A percentile compares a stretch with the other conserved stretches of the same genome.
Evolutionary conservation across 176 grass and related monocot species (phyloP).

Genomic region (Bonia amplexicaulis): DNA sequence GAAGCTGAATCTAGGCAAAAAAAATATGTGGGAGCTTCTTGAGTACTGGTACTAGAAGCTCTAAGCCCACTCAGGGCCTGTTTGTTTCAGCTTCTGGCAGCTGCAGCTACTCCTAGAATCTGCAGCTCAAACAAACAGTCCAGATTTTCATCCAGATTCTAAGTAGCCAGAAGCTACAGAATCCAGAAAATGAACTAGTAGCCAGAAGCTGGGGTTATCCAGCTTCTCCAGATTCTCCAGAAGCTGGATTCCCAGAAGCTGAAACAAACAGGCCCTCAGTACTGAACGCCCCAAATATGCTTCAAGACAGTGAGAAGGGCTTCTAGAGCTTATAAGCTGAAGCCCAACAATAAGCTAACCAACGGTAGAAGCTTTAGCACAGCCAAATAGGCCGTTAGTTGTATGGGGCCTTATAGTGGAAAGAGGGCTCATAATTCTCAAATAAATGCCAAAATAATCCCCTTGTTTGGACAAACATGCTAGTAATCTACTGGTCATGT

Average conservation of each 20-base stretch:
- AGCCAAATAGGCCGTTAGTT: not conserved
- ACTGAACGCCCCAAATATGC: not conserved
- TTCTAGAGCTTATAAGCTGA: not conserved
- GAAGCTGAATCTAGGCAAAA: not conserved
- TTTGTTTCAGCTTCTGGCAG: too few relatives aligned
- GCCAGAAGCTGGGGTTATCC: too few relatives aligned
- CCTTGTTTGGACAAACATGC: not conserved
- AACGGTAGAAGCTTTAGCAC: not conserved
- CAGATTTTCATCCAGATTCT: too few relatives aligned
- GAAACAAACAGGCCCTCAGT: too few relatives aligned
- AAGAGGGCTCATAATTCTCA: not conserved
- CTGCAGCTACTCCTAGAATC: too few relatives aligned
- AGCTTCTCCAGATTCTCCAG: too few relatives aligned
- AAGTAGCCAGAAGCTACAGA: too few relatives aligned
- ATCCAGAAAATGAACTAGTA: too few relatives aligned
- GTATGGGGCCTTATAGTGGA: not conserved
- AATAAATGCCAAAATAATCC: not conserved
- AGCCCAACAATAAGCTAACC: not conserved
- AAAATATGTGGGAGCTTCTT: not conserved
- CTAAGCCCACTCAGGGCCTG: not conserved
- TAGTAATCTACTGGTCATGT: not conserved
- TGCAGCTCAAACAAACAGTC: too few relatives aligned
- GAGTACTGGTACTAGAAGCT: not conserved
- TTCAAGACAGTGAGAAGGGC: not conserved
- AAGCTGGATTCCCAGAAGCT: too few relatives aligned